Evolutionary conservation across 345 rosid genomes (phyloP).

Genomic region (Syzygium oleosum): DNA sequence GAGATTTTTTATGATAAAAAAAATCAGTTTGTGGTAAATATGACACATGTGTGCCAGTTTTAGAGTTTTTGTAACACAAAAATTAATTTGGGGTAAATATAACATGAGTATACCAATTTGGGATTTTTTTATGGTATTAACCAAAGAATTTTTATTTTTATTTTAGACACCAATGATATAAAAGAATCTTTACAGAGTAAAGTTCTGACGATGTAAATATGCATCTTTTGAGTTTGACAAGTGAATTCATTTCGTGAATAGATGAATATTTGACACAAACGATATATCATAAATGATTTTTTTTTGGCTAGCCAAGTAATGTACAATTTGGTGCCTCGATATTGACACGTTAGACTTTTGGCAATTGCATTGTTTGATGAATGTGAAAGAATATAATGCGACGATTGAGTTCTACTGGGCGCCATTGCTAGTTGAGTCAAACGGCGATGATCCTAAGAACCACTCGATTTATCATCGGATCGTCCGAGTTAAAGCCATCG

Average conservation of each 20-base stretch:
- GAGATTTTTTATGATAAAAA: no score
- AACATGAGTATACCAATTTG: rapidly evolving
- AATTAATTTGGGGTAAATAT: no score
- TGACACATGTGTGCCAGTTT: no score
- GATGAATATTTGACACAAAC: background rate
- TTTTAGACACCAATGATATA: background rate
- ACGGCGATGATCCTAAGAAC: conserved; percentile 64
- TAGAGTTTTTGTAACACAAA: no score
- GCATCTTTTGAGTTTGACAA: background rate
- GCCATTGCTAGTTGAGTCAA: conserved; percentile 85
- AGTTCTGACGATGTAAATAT: background rate
- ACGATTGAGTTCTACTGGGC: conserved; percentile 85
- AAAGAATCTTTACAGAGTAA: no score
- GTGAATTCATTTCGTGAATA: no score
- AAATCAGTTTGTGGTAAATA: no score
- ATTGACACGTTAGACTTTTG: background rate
- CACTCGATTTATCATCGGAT: conserved; percentile 51
- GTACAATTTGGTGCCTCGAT: background rate
- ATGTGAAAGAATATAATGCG: conserved; percentile 64
- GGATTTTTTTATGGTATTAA: no score
- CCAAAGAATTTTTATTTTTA: no score
- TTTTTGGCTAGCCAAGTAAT: background rate
- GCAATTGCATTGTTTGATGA: background rate
- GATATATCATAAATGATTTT: no score
- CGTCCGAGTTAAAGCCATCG: conserved; percentile 63